Evolutionary conservation across 2,329 filamentous ascomycete genomes (phyloP).

Genomic region (Ophiobolus disseminans): DNA sequence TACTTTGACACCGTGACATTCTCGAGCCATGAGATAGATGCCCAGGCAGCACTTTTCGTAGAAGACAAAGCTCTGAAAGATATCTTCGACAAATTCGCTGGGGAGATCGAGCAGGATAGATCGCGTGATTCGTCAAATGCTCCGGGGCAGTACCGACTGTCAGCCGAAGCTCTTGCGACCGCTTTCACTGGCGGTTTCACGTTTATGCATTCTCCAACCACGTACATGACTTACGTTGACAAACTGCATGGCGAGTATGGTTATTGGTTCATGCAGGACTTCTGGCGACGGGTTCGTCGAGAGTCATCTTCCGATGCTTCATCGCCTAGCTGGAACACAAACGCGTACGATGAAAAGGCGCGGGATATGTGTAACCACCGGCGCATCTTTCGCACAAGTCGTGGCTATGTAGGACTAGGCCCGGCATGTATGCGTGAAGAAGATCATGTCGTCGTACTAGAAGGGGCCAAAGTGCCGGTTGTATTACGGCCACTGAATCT

Average conservation of each 20-base stretch:
- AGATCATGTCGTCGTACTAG: conserved; percentile 2
- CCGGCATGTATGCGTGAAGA: neutral
- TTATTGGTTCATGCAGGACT: neutral
- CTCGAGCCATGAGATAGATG: neutral
- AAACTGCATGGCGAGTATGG: neutral
- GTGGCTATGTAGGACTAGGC: neutral
- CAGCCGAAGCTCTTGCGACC: neutral
- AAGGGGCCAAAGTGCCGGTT: neutral
- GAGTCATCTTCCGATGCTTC: neutral
- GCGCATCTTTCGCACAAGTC: conserved; percentile 2
- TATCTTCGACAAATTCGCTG: neutral
- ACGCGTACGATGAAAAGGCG: neutral
- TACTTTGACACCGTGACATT: neutral
- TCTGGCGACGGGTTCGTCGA: no score
- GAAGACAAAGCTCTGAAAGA: neutral
- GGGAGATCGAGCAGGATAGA: neutral
- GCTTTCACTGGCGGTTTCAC: neutral
- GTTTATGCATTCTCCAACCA: neutral
- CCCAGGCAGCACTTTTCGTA: neutral
- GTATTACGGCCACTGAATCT: neutral
- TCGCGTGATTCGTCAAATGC: neutral
- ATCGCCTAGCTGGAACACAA: neutral
- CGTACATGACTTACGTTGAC: neutral
- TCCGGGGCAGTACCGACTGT: neutral
- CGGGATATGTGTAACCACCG: neutral